These are phyloP conservation scores for Brassica incana DNA, from an alignment of 345 rosid genomes.

Conservation along the genomic window DNA sequence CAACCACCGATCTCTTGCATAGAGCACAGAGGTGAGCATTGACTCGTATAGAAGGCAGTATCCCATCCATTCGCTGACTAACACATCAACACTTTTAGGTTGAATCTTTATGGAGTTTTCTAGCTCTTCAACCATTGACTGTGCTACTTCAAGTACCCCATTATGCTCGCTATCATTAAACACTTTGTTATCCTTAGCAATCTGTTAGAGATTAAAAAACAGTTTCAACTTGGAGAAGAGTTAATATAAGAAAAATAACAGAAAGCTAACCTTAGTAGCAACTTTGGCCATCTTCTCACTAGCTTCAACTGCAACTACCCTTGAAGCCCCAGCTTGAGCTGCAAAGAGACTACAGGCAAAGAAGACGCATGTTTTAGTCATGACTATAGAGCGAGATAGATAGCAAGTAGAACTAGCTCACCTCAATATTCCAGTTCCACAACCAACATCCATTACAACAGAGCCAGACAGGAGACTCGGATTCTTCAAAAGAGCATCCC, in stretches of 20 bases:
- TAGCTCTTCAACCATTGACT: constrained; percentile 84
- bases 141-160: constrained; percentile 77
- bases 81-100: constrained; percentile 71
- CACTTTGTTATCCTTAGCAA: constrained; percentile 77
- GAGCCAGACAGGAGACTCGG: constrained; percentile 71
- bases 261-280: constrained; percentile 70
- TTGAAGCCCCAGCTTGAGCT: constrained; percentile 88
- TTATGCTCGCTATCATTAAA: constrained; percentile 40
- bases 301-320: constrained; percentile 92
- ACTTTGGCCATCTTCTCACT: constrained; percentile 93
- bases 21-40: constrained; percentile 90
- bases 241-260: constrained; percentile 1
- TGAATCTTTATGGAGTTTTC: constrained; percentile 58
- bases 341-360: constrained; percentile 72
- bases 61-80: constrained; percentile 99
- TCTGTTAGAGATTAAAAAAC: constrained; percentile 40
- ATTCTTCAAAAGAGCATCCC: constrained; percentile 80
- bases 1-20: constrained; percentile 93
- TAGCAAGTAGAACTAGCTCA: constrained; percentile 20
- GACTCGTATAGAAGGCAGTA: constrained; percentile 92
- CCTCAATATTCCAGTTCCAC: constrained; percentile 98
- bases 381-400: not conserved
- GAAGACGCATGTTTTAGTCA: not conserved
- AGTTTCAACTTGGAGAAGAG: not conserved
- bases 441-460: constrained; percentile 96